Base-by-base conservation (phyloP, 495 filamentous ascomycete genomes). In the Cryomyces minteri region DNA sequence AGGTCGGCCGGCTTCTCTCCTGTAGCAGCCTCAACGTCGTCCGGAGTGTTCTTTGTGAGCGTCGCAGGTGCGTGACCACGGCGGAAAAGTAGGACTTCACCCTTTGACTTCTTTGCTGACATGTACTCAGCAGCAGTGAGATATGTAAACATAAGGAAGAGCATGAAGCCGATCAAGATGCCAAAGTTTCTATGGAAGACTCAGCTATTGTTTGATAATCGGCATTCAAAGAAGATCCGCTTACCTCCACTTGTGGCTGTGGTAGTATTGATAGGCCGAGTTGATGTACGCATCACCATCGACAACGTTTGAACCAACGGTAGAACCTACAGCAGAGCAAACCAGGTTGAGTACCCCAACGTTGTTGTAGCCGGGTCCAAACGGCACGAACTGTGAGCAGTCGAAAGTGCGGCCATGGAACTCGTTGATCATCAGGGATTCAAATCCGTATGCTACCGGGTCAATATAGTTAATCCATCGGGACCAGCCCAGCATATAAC, bases 341-440 rank as follows among this genome's bases (percentile, higher is more conserved):
- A 77, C 67, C 5, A 63, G 61, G 36, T 75, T 67, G 33, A 44
- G 32, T 0, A 45, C 12, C 3, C 42, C 46, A 12, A 73, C 57
- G 42, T 66, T 53, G 0, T 40, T 53, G 52, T 86, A 87, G 0
- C 56, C 51, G 6, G 62, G 56, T 0, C 69, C 67, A 14, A 51
- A 58, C 4, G 84, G 84, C 2, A 88, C 67, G 47, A 71, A 81
- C 5, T 48, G 38, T 1, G 69, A 63, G 55, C 87, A 95, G 0
- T 30, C 10, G 51, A 84, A 88, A 0, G 72, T 47, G 5, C 80
- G 74, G 32, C 62, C 58, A 50, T 73, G 67, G 57, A 90, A 95
- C 59, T 94, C 87, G 55, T 95, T 95, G 52, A 92, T 75, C 77
- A 95, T 84, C 8, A 95, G 62, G 3, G 77, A 67, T 61, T 95